Conservation (phyloP, 2,329 filamentous ascomycete genomes). For the Clathrospora elynae region DNA sequence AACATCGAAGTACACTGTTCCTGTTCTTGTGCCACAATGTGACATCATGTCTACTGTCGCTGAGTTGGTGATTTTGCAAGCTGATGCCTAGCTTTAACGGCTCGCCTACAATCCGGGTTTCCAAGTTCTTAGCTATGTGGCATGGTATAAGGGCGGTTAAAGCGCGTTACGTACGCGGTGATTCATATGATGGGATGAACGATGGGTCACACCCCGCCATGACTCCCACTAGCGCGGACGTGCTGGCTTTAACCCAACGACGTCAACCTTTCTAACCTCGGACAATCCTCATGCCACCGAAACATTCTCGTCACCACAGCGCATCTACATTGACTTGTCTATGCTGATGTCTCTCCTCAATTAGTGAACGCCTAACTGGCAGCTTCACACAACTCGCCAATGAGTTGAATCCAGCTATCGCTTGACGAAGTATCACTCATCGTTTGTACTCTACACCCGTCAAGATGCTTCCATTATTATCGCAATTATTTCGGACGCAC, state of each 20-base stretch:
- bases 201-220: too few species aligned
- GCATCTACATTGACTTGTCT: not conserved
- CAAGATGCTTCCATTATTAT: conserved; percentile 59
- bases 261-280: conserved; percentile 8
- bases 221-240: too few species aligned
- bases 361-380: conserved; percentile 33
- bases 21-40: too few species aligned
- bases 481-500: conserved; percentile 55
- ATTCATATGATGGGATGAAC: too few species aligned
- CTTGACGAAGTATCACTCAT: conserved; percentile 28
- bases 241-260: conserved; percentile 17
- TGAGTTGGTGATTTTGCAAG: too few species aligned
- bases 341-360: conserved; percentile 19
- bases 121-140: too few species aligned
- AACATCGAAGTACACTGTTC: too few species aligned
- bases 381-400: conserved; percentile 27
- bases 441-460: conserved; percentile 33
- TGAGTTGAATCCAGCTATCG: conserved; percentile 26
- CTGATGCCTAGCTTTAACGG: too few species aligned
- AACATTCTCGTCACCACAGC: conserved; percentile 3
- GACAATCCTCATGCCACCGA: conserved; percentile 6
- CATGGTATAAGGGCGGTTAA: too few species aligned
- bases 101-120: too few species aligned
- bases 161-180: too few species aligned
- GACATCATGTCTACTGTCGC: too few species aligned